Evolutionary conservation across 306 rosid species (phyloP), one percentile per base, ranked within the genome.

Genomic region (Potentilla sterilis): DNA sequence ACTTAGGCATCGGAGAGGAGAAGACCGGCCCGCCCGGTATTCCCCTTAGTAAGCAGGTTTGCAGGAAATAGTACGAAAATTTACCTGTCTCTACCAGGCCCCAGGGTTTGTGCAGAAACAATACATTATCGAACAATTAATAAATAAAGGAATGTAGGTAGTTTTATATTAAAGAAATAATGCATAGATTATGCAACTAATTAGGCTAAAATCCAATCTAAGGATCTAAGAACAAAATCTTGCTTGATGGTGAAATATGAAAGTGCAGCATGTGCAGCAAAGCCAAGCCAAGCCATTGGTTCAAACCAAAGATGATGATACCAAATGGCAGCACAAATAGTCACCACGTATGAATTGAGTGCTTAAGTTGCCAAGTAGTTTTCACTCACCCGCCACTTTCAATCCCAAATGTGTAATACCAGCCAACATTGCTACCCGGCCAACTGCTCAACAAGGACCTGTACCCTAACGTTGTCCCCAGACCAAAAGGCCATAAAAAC

Each of bases 361-460:
- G 58, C 22, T 75, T 82, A 70, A 85, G 90, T 79, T 91, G 88
- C 69, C 55, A 9, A 46, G 91, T 85, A 71, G 67, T 80, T 91
- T 82, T 88, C 96, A 81, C n/a, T 22, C 65, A 77, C 83, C 83
- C 59, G 61, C 74, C 76, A 69, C 35, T 38, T 38, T 66, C 72
- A 57, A 55, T 21, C 61, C 61, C 58, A 22, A 38, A 40, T 28
- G 16, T 37, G 22, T 10, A 63, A 49, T 58, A 59, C 85, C 86
- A 87, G 58, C 88, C 54, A 88, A 85, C 88, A 79, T 87, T 88
- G 75, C 79, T 77, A 80, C 87, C 75, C 34, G 76, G 55, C 71
- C 80, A 82, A 77, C 86, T 59, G 66, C 86, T 67, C 68, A 82
- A 81, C 89, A 87, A 75, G 66, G 89, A 85, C 92, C 7, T 19